Base-by-base conservation (phyloP, 1,284 basidiomycete species). In the Peniophora sp. region DNA sequence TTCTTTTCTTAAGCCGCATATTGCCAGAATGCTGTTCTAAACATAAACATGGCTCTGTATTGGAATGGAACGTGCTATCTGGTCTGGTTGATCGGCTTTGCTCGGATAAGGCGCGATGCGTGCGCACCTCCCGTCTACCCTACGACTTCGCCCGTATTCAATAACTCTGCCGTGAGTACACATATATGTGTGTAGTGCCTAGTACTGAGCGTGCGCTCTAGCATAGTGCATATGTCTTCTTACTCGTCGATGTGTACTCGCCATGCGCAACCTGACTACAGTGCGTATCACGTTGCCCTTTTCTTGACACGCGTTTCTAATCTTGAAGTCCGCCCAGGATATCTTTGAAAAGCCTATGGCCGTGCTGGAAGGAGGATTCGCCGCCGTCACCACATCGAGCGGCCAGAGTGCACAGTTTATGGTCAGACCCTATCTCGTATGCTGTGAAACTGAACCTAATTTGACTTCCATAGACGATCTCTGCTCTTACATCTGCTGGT, bases 311-410 rank as follows among this genome's bases (percentile, higher is more conserved):
- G 6, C 11, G 12, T 14, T 10, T 6, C 3, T 35, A n/a, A 2
- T 32, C n/a, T 20, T 19, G 20, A 35, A 6, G 20, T 8, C 17
- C 20, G 20, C 14, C 11, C 36, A 85, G 81, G 84, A 85, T 58
- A 86, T 93, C 3, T 92, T 95, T 57, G 91, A 95, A 67, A 81
- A 87, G 60, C 81, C 91, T 20, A 83, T 94, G 2, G 85, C 90
- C 1, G 86, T 87, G 0, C 76, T 94, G 27, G 91, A 94, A 63
- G 88, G 89, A 12, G 92, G 92, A 24, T 75, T 74, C 2, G 90
- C 85, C 0, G 91, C 90, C 14, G 77, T 94, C 1, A 90, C 91
- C 2, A 75, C 85, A 0, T 68, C 89, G 0, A 89, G 85, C 51
- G 92, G 91, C 1, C 88, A 91, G 61, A 74, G 87, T 0, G 92